A percentile compares a stretch with the other conserved stretches of the same genome.
These are phyloP conservation scores for Athelia sp. DNA, from an alignment of 1,284 basidiomycete species.

Conservation along the genomic window DNA sequence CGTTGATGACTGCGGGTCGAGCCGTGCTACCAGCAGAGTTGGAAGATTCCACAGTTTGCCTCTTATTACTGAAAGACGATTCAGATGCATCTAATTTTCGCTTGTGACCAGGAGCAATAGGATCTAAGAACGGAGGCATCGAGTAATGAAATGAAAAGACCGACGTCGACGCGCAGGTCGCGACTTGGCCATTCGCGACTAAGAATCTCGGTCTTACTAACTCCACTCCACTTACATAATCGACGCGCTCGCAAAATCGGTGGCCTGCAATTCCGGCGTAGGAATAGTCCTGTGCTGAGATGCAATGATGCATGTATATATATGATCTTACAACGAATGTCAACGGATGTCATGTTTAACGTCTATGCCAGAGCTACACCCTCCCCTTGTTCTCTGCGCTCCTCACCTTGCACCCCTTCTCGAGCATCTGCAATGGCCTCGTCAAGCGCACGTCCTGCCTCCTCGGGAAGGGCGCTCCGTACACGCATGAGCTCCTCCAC, in stretches of 20 bases:
- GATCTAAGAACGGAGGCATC: conserved; percentile 34
- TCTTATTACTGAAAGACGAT: conserved; percentile 24
- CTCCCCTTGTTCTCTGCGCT: not conserved
- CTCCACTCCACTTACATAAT: too few species aligned
- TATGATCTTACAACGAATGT: not conserved
- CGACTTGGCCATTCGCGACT: not conserved
- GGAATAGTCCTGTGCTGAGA: too few species aligned
- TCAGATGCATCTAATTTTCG: conserved; percentile 20
- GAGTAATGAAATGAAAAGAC: conserved; percentile 13
- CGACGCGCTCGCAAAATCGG: too few species aligned
- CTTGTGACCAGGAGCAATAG: conserved; percentile 16
- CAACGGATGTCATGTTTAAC: not conserved
- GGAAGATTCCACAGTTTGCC: conserved; percentile 14
- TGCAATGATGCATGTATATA: not conserved
- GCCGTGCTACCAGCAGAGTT: conserved; percentile 7
- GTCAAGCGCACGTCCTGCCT: conserved; percentile 9
- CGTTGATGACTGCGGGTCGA: conserved; percentile 8
- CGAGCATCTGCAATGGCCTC: not conserved
- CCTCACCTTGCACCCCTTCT: not conserved
- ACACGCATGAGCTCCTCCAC: conserved; percentile 74
- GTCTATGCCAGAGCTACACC: not conserved
- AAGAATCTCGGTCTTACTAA: too few species aligned
- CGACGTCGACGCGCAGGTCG: conserved; percentile 14
- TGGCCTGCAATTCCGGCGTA: too few species aligned
- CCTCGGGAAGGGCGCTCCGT: conserved; percentile 59